Evolutionary conservation across 352 stramenopile genomes (phyloP), one percentile per base, ranked within the genome.

Genomic region (Halophytophthora batemanensis): DNA sequence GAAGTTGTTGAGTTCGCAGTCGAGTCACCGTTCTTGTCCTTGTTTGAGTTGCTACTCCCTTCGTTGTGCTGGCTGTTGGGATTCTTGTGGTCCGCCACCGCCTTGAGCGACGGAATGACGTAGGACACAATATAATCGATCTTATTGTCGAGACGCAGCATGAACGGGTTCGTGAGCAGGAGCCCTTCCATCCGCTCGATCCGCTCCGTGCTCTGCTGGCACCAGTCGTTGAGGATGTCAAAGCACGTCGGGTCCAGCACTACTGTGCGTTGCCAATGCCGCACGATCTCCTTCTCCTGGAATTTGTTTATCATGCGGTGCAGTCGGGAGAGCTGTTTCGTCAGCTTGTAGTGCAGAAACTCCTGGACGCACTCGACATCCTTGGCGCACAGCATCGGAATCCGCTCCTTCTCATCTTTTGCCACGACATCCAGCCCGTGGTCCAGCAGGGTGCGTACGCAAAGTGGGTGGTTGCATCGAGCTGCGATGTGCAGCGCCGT

Each of bases 181-280:
- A 90, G 54, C 3, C 67, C 69, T 49, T 82, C 68, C 56, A 87
- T 70, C 17, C 76, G 62, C 36, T 77, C 68, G 23, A 90, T 80
- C 17, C 74, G 45, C 18, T 67, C 61, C 17, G 57, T 44, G 47
- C 86, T 58, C 38, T 46, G 49, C 49, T 68, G 64, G 34, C 80
- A 83, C 77, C 74, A 86, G 56, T 90, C 79, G 57, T 90, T 90
- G 2, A 90, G 33, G 55, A 88, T 82, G 38, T 76, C 60, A 41
- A 76, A 83, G 22, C 64, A 82, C 14, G 41, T 69, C 8, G 75
- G 61, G 10, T 87, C 71, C 17, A 51, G 51, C 33, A 66, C 64
- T 25, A 87, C 53, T 2, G 41, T 37, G 4, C 61, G 64, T 43
- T 83, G 69, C 77, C 74, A 88, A 19, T 65, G 59, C 46, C 56